Evolutionary conservation across 805 yeast species (phyloP).

Genomic region (Osmozyma mogii): DNA sequence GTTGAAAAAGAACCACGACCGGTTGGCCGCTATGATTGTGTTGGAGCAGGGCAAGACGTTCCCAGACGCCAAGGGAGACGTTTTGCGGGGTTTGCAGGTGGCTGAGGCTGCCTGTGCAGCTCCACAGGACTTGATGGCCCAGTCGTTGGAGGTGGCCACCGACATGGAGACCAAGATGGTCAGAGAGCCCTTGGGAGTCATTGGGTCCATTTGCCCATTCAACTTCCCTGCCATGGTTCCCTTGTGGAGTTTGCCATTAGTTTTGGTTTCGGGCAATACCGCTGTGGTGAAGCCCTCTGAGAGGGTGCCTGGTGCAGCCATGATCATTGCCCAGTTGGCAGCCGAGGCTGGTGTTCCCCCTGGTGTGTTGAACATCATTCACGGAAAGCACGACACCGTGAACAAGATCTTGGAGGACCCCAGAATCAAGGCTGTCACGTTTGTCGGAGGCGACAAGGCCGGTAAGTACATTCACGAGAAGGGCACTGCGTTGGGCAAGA

Average conservation of each 20-base stretch:
- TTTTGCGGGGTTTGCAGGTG: slow-evolving; percentile 67
- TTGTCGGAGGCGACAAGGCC: slow-evolving; percentile 74
- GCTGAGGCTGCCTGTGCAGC: slow-evolving; percentile 68
- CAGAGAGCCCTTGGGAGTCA: slow-evolving; percentile 68
- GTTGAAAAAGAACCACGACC: slow-evolving; percentile 57
- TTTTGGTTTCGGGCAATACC: slow-evolving; percentile 66
- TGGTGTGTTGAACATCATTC: slow-evolving; percentile 65
- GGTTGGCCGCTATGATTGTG: slow-evolving; percentile 50
- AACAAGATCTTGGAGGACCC: slow-evolving; percentile 65
- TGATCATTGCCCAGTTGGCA: slow-evolving; percentile 64
- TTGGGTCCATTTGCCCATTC: slow-evolving; percentile 73
- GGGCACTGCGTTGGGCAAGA: slow-evolving; percentile 61
- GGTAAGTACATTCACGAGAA: slow-evolving; percentile 65
- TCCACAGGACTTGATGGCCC: slow-evolving; percentile 57
- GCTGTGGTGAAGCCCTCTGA: slow-evolving; percentile 53
- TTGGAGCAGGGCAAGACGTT: slow-evolving; percentile 50
- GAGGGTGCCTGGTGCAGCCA: slow-evolving; percentile 75
- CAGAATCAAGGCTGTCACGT: slow-evolving; percentile 67
- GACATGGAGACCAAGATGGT: slow-evolving; percentile 76
- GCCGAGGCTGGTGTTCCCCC: slow-evolving; percentile 70
- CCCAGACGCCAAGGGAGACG: slow-evolving; percentile 68
- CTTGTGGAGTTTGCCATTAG: slow-evolving; percentile 56
- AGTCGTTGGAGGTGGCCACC: slow-evolving; percentile 55
- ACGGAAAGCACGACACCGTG: slow-evolving; percentile 68
- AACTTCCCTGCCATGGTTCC: slow-evolving; percentile 82